These are phyloP conservation scores for Astrothelium macrocarpum DNA, from an alignment of 495 filamentous ascomycete genomes.

Conservation along the genomic window DNA sequence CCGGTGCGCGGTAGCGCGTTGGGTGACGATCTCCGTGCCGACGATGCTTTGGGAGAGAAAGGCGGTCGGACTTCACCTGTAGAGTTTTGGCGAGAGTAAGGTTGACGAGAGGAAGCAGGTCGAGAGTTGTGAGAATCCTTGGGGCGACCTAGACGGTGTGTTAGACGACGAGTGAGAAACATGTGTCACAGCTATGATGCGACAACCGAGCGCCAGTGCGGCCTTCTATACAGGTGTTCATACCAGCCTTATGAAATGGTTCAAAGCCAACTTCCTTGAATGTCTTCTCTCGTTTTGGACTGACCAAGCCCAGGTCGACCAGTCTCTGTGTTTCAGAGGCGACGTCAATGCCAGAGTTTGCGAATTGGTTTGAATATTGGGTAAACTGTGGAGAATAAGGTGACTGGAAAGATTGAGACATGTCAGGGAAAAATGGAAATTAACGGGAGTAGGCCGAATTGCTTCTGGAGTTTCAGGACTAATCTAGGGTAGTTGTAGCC, in stretches of 20 bases:
- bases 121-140: neutral
- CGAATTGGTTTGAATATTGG: neutral
- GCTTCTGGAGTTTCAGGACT: slow-evolving; percentile 6
- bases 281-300: neutral
- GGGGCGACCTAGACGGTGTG: neutral
- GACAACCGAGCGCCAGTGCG: neutral
- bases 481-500: neutral
- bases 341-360: neutral
- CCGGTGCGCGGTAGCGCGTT: slow-evolving; percentile 32
- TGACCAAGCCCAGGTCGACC: neutral
- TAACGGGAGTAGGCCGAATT: neutral
- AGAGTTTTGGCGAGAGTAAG: slow-evolving; percentile 5
- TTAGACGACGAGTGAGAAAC: neutral
- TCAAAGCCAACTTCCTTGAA: slow-evolving; percentile 2
- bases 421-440: neutral
- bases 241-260: neutral
- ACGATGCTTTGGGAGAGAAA: neutral
- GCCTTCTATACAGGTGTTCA: neutral
- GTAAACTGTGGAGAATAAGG: neutral
- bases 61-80: neutral
- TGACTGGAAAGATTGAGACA: slow-evolving; percentile 6
- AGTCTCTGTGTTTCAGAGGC: neutral
- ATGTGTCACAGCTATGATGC: neutral
- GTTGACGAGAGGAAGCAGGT: neutral
- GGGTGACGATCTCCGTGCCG: neutral